Evolutionary conservation across 2,329 filamentous ascomycete species (phyloP), one percentile per base, ranked within the genome.

Genomic region (Fusarium illudens): DNA sequence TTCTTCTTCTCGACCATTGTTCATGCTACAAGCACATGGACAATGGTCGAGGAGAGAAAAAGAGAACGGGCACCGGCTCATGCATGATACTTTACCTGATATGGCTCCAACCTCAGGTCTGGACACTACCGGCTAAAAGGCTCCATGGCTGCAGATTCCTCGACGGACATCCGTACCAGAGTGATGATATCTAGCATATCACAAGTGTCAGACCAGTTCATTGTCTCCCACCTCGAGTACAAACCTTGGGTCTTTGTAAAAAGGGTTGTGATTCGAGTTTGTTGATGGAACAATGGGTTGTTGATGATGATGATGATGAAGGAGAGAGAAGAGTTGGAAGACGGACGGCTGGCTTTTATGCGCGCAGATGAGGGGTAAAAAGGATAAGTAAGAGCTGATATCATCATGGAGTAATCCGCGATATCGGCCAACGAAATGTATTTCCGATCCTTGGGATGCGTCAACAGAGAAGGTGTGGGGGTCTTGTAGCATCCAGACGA

Each of bases 31-130:
- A 20, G 6, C 34, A n/a, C 10, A 10, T 3, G n/a, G 37, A n/a
- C 30, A 49, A 57, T 34, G 32, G 30, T 36, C 44, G 19, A 32
- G 46, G 52, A 52, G 60, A 49, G 34, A 42, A n/a, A n/a, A n/a
- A n/a, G 61, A 67, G 68, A 67, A 69, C 60, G 75, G 79, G 82
- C 87, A 90, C 87, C 87, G 87, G 87, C 86, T 85, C 87, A 90
- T 86, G 86, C 86, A 82, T 82, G 75, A 79, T 76, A 79, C 76
- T 78, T 80, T 82, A 82, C 80, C 79, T 81, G 76, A 79, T 72
- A 69, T 70, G 62, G 65, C 58, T 71, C 75, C 72, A 77, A 27
- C 22, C 39, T 78, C 77, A 78, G 73, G 58, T 71, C 68, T 79
- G 78, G 77, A 80, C 72, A 78, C 79, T 72, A 77, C 64, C 76